Evolutionary conservation across 306 rosid genomes (phyloP).

Genomic region (Bauhinia variegata): DNA sequence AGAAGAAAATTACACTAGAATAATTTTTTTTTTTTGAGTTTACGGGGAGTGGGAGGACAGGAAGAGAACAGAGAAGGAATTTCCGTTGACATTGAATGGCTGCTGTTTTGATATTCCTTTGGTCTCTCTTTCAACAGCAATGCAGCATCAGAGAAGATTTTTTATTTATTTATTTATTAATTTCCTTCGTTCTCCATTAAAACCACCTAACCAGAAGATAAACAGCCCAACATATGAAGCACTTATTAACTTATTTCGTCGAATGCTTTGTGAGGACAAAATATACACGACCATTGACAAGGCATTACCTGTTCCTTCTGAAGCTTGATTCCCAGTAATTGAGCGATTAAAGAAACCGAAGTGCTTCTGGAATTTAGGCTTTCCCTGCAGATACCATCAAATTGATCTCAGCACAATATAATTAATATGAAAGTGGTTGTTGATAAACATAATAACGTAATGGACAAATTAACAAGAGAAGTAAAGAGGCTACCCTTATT

Average conservation of each 20-base stretch:
- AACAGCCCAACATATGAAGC: constrained; percentile 27
- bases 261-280: constrained; percentile 9
- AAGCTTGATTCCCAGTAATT: constrained; percentile 50
- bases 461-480: constrained; percentile 8
- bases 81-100: constrained; percentile 42
- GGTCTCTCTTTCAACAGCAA: constrained; percentile 40
- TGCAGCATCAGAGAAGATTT: constrained; percentile 40
- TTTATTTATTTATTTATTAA: constrained; percentile 36
- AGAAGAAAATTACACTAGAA: constrained; percentile 25
- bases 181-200: constrained; percentile 48
- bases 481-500: constrained; percentile 48
- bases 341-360: constrained; percentile 52
- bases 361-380: constrained; percentile 54
- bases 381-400: constrained; percentile 49
- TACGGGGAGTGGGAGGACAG: neutral
- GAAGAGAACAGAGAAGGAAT: constrained; percentile 18
- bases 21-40: constrained; percentile 7
- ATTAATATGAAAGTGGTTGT: neutral
- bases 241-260: constrained; percentile 9
- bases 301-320: constrained; percentile 62
- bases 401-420: constrained; percentile 13
- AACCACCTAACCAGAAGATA: constrained; percentile 47
- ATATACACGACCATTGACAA: neutral
- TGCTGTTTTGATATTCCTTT: constrained; percentile 44
- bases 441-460: constrained; percentile 11